phyloP scores from a whole-genome alignment of 108 stramenopile species.

The Conticribra guillardii region DNA sequence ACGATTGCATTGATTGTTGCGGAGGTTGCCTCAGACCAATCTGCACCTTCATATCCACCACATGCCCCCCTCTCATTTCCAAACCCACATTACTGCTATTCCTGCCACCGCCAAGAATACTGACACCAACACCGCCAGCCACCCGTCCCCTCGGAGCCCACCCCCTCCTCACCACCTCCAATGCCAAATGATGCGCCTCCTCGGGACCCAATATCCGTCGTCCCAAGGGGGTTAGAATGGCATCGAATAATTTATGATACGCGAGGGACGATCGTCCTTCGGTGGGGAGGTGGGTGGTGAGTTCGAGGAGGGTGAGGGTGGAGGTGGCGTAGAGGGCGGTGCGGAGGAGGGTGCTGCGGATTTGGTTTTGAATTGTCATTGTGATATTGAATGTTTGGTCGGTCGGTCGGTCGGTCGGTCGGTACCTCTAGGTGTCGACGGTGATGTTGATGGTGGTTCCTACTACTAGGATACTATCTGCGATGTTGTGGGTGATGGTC shows the following conservation, averaged over 20 bases:
- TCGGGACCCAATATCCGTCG: constrained; percentile 66
- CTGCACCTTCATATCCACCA: constrained; percentile 17
- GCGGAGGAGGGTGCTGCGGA: constrained; percentile 12
- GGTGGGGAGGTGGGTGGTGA: constrained; percentile 77
- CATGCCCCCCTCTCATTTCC: constrained; percentile 13
- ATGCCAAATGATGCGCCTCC: constrained; percentile 56
- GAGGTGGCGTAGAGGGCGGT: constrained; percentile 24
- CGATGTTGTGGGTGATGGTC: too few relatives aligned
- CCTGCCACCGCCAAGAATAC: too few relatives aligned
- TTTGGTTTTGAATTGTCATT: not conserved
- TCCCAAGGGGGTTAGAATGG: constrained; percentile 62
- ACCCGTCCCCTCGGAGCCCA: constrained; percentile 59
- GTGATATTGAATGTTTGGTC: too few relatives aligned
- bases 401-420: too few relatives aligned
- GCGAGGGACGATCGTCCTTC: constrained; percentile 70
- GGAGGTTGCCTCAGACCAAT: constrained; percentile 25
- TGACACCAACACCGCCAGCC: too few relatives aligned
- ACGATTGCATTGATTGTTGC: not conserved
- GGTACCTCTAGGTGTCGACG: too few relatives aligned
- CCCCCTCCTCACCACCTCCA: constrained; percentile 50
- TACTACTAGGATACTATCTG: too few relatives aligned
- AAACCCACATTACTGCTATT: constrained; percentile 5
- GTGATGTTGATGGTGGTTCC: too few relatives aligned
- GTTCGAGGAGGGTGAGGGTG: constrained; percentile 54
- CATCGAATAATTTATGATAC: constrained; percentile 74